Percentiles rank a stretch among this genome's conserved stretches.
Conservation (phyloP, 805 yeast genomes). For the Blastobotrys peoriensis region DNA sequence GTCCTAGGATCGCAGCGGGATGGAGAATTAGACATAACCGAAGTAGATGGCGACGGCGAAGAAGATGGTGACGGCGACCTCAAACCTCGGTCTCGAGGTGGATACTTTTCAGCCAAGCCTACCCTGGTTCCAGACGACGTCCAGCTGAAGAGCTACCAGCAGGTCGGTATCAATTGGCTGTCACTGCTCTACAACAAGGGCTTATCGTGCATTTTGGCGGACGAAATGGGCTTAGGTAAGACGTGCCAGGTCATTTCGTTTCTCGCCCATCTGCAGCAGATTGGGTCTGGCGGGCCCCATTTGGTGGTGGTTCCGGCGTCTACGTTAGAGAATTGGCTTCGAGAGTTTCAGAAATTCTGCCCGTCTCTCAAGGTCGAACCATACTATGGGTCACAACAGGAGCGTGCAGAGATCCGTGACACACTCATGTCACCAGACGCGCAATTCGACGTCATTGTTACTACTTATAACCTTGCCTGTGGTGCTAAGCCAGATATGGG, state of each 20-base stretch:
- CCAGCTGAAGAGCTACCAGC: constrained; percentile 81
- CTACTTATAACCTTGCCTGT: constrained; percentile 88
- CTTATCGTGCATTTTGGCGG: constrained; percentile 90
- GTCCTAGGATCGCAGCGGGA: constrained; percentile 45
- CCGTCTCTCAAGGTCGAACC: constrained; percentile 80
- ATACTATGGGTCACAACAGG: constrained; percentile 82
- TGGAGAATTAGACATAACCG: constrained; percentile 64
- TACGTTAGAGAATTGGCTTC: constrained; percentile 93
- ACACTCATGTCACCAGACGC: constrained; percentile 49
- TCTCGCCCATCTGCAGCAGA: constrained; percentile 73
- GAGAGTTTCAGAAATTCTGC: constrained; percentile 87
- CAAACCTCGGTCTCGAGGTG: constrained; percentile 20
- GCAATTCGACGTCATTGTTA: constrained; percentile 80
- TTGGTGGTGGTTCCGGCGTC: constrained; percentile 94
- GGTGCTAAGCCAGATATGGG: constrained; percentile 78
- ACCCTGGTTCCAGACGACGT: constrained; percentile 53
- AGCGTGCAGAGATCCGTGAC: constrained; percentile 77
- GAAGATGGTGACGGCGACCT: constrained; percentile 31
- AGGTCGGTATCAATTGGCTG: constrained; percentile 96
- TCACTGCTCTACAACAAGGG: constrained; percentile 67
- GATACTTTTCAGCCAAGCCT: constrained; percentile 64
- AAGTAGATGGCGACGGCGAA: constrained; percentile 34
- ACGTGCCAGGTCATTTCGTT: constrained; percentile 95
- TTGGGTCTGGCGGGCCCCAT: constrained; percentile 72
- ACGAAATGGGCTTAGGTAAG: constrained; percentile 96